These are phyloP conservation scores for Suhomyces ambrosiae DNA, from an alignment of 1,139 yeast species.

Conservation along the genomic window DNA sequence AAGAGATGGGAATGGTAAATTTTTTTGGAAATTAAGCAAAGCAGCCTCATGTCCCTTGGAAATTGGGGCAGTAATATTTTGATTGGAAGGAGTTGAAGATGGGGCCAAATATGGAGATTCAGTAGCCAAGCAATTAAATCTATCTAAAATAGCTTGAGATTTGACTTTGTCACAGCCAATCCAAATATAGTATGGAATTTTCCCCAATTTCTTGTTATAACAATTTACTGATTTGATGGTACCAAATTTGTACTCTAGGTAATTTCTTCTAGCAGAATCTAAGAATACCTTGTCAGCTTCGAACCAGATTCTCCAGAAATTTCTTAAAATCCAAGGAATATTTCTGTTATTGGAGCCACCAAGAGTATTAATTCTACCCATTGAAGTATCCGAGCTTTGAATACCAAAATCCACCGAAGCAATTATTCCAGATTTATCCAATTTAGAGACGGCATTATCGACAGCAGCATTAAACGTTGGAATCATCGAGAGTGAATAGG, in stretches of 20 bases:
- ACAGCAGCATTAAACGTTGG: conserved; percentile 81
- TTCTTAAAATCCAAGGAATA: conserved; percentile 74
- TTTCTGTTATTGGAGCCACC: conserved; percentile 75
- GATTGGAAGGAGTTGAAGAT: conserved; percentile 21
- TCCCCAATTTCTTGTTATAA: conserved; percentile 64
- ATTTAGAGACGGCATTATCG: conserved; percentile 60
- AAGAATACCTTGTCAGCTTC: conserved; percentile 80
- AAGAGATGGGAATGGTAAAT: conserved; percentile 75
- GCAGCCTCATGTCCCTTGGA: conserved; percentile 83
- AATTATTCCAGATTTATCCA: conserved; percentile 59
- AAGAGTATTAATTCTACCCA: conserved; percentile 72
- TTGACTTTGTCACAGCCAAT: conserved; percentile 73
- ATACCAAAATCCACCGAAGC: conserved; percentile 82
- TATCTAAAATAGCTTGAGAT: conserved; percentile 59
- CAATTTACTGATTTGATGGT: conserved; percentile 73
- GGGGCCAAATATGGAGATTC: conserved; percentile 83
- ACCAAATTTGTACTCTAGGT: conserved; percentile 78
- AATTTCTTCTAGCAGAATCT: conserved; percentile 80
- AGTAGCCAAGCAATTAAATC: conserved; percentile 72
- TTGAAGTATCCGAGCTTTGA: conserved; percentile 62
- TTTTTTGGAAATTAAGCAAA: conserved; percentile 57
- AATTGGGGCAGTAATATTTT: conserved; percentile 14
- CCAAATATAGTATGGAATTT: conserved; percentile 83
- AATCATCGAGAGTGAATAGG: conserved; percentile 82
- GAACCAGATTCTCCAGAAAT: conserved; percentile 87